Base-by-base conservation (phyloP, 768 basidiomycete species). In the Pulveroboletus frians region DNA sequence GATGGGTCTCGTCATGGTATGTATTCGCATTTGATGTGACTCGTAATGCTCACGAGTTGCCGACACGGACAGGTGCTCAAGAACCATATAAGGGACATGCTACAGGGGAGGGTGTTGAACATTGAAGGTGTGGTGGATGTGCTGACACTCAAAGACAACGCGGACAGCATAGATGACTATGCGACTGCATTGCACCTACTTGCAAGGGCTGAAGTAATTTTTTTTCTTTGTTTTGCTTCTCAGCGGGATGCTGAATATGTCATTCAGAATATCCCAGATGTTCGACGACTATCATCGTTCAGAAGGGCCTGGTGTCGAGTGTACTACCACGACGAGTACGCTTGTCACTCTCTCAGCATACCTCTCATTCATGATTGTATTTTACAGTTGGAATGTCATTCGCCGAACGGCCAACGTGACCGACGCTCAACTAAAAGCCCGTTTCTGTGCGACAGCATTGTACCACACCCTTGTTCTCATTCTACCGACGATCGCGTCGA, bases 251-350 rank as follows among this genome's bases (percentile, higher is more conserved):
- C 39, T 64, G 34, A 65, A 39, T 21, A 18, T 14, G 4, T 32
- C 23, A 11, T 40, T 30, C n/a, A 91, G 85, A 76, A 78, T 45
- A 60, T 90, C 3, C 92, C 92, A 0, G 80, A 83, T 50, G 78
- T 79, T 29, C 76, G 93, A 41, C 77, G 76, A 63, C 60, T 76
- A 36, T 80, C 86, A 21, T 84, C 89, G 4, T 78, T 88, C 60
- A 75, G 83, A 39, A 82, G 80, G 29, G 76, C 90, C 14, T 97
- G 94, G 94, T 78, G 94, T 31, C 76, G 94, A 27, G 78, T 95
- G 39, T 95, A 88, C 62, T 76, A 87, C 44, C 85, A 90, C 43
- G 92, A 97, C 64, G 81, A 96, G 93, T 95, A 66, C 52, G 85
- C 74, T 42, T 51, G 45, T 39, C 27, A 13, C 20, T 38, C n/a